phyloP scores from a whole-genome alignment of 2,329 filamentous ascomycete species.

The Fusarium pseudonygamai region DNA sequence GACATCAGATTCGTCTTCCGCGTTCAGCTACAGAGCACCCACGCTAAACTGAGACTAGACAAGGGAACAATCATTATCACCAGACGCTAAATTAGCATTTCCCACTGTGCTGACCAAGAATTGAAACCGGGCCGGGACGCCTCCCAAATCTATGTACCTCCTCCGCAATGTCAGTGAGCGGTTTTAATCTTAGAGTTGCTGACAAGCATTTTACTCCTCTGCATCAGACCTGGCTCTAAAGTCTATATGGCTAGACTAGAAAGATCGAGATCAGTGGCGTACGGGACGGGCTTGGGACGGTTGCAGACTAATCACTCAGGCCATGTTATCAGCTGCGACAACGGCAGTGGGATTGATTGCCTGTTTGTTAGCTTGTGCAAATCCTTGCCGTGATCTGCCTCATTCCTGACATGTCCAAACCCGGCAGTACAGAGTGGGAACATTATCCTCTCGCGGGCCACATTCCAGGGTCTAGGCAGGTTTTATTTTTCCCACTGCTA shows the following conservation, averaged over 20 bases:
- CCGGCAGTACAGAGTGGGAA: conserved; percentile 17
- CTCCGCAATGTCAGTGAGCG: background rate
- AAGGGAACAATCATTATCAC: background rate
- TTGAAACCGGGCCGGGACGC: conserved; percentile 6
- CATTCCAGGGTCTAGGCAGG: conserved; percentile 18
- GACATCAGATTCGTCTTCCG: background rate
- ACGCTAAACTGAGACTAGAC: background rate
- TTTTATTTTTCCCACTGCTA: background rate
- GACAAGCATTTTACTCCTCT: conserved; percentile 2
- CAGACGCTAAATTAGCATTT: conserved; percentile 1
- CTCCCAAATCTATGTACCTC: background rate
- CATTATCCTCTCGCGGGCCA: background rate
- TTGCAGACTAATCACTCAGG: background rate
- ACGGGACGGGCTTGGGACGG: background rate
- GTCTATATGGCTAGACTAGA: background rate
- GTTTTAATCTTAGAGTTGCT: conserved; percentile 2
- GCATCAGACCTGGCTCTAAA: conserved; percentile 3
- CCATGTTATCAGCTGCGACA: background rate
- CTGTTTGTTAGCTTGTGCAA: background rate
- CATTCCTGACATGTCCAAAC: conserved; percentile 32
- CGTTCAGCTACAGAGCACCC: background rate
- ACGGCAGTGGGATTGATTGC: background rate
- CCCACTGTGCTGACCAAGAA: background rate
- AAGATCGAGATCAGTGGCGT: conserved; percentile 3
- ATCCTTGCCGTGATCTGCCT: conserved; percentile 16